phyloP scores from a whole-genome alignment of 2,329 filamentous ascomycete species.

The Trichothecium sympodiale region DNA sequence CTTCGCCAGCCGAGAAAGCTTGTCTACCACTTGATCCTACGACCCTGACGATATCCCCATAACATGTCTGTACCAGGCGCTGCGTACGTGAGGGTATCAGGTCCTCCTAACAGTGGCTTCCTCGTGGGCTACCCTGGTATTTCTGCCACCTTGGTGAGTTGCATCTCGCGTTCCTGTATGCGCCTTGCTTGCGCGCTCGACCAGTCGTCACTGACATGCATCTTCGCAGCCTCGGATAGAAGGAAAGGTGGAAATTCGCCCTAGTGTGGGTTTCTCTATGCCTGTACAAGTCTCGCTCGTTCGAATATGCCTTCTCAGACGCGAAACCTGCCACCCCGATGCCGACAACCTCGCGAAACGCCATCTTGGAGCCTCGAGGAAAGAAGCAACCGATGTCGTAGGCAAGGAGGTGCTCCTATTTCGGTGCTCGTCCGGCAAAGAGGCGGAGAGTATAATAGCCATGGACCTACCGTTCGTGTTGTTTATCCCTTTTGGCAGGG shows the following conservation, averaged over 20 bases:
- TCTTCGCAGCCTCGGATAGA: constrained; percentile 74
- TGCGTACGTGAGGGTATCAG: constrained; percentile 75
- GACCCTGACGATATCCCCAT: constrained; percentile 1
- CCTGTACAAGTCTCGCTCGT: constrained; percentile 87
- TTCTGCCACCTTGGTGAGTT: constrained; percentile 85
- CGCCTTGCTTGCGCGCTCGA: constrained; percentile 1
- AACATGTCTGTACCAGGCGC: constrained; percentile 21
- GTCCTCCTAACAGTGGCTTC: constrained; percentile 93
- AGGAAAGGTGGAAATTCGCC: constrained; percentile 93
- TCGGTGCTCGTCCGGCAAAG: constrained; percentile 70
- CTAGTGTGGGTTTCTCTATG: constrained; percentile 72
- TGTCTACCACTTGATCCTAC: neutral
- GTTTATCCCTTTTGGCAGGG: constrained; percentile 90
- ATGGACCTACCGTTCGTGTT: constrained; percentile 98
- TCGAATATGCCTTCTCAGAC: constrained; percentile 83
- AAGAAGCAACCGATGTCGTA: constrained; percentile 85
- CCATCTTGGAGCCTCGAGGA: constrained; percentile 77
- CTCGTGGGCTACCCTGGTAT: constrained; percentile 96
- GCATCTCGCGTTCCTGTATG: constrained; percentile 4
- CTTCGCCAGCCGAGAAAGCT: neutral
- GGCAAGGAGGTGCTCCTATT: constrained; percentile 93
- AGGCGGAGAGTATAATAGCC: constrained; percentile 78
- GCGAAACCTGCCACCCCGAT: constrained; percentile 92
- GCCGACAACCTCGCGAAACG: constrained; percentile 91
- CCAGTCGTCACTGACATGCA: neutral